Evolutionary conservation across 202 grass and related monocot genomes (phyloP).

Genomic region (Carex sylvatica): DNA sequence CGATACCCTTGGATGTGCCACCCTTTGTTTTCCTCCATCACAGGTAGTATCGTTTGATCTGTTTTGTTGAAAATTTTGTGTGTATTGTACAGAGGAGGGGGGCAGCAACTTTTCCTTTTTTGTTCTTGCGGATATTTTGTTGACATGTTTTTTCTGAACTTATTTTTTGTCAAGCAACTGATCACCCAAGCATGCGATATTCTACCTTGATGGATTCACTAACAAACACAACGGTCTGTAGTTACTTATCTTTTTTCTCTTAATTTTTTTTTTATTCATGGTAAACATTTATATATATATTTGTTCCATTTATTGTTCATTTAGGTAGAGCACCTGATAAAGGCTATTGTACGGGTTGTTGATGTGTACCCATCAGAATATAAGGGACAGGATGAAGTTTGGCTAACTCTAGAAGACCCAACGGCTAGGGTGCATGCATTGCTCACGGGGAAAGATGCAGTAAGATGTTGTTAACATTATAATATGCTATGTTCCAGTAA

Average conservation of each 20-base stretch:
- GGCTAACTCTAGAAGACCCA: conserved; percentile 76
- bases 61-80: neutral
- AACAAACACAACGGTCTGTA: conserved; percentile 47
- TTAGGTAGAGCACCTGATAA: conserved; percentile 53
- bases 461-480: conserved; percentile 39
- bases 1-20: conserved; percentile 29
- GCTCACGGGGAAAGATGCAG: conserved; percentile 51
- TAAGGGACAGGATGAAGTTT: conserved; percentile 28
- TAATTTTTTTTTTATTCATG: conserved; percentile 3
- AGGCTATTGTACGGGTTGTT: conserved; percentile 72
- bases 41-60: conserved; percentile 23
- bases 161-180: conserved; percentile 32
- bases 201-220: conserved; percentile 73
- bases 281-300: neutral
- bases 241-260: conserved; percentile 13
- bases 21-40: conserved; percentile 17
- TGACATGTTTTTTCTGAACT: conserved; percentile 2
- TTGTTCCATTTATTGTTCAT: conserved; percentile 22
- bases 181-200: conserved; percentile 36
- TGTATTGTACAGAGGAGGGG: neutral
- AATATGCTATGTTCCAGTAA: neutral
- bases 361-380: conserved; percentile 47
- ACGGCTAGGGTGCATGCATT: conserved; percentile 77
- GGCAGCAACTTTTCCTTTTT: neutral
- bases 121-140: neutral